A percentile compares a stretch with the other conserved stretches of the same genome.
These are phyloP conservation scores for Zangia roseola DNA, from an alignment of 768 basidiomycete species.

Conservation along the genomic window DNA sequence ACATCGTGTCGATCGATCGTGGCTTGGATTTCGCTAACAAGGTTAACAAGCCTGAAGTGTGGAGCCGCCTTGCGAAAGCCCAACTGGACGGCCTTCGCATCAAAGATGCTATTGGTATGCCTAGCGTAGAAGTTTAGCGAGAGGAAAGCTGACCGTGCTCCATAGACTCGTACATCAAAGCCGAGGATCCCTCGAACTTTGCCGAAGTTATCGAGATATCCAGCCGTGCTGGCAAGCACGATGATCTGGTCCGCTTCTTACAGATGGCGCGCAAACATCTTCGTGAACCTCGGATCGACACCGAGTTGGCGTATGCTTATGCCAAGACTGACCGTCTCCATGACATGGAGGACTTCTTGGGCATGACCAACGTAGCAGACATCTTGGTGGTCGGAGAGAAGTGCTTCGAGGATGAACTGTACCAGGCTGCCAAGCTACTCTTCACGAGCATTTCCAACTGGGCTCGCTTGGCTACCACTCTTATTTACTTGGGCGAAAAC, in stretches of 20 bases:
- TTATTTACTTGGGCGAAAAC: constrained; percentile 98
- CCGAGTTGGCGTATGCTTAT: constrained; percentile 96
- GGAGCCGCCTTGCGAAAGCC: constrained; percentile 97
- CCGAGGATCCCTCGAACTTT: constrained; percentile 92
- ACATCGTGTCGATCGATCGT: constrained; percentile 96
- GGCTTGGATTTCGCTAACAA: constrained; percentile 95
- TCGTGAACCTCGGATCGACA: constrained; percentile 97
- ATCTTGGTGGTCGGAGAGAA: constrained; percentile 97
- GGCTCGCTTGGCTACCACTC: constrained; percentile 95
- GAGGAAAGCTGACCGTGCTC: constrained; percentile 3
- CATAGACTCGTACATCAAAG: constrained; percentile 95
- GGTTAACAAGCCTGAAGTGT: constrained; percentile 94
- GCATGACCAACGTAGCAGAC: constrained; percentile 98
- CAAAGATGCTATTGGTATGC: constrained; percentile 92
- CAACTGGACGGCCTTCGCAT: constrained; percentile 97
- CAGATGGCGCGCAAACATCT: constrained; percentile 99
- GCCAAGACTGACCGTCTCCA: constrained; percentile 97
- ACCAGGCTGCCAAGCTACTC: constrained; percentile 93
- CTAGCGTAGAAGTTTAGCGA: not conserved
- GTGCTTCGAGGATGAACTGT: constrained; percentile 97
- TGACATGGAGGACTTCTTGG: constrained; percentile 99
- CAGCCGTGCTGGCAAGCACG: constrained; percentile 86
- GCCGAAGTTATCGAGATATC: constrained; percentile 95
- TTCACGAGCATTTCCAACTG: constrained; percentile 99
- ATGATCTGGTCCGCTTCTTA: constrained; percentile 92